Percentiles rank a stretch among this genome's conserved stretches.
phyloP scores from a whole-genome alignment of 768 basidiomycete genomes.

The Mrakia gelida region DNA sequence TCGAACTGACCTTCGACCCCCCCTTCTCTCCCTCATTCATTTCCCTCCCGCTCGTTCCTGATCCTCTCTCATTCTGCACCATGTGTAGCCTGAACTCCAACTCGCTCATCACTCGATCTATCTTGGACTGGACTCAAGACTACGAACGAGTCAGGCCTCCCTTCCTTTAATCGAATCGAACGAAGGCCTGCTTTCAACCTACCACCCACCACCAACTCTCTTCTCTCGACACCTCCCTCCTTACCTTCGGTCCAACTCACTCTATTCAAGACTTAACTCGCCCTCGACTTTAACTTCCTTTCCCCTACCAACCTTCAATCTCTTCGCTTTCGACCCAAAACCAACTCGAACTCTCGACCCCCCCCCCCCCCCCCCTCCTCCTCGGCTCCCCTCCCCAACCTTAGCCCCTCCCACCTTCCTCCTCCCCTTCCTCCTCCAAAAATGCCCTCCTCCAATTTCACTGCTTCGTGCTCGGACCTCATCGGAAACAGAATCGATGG shows the following conservation, averaged over 20 bases:
- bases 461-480: slow-evolving; percentile 39
- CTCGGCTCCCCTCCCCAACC: background rate
- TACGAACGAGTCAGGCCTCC: background rate
- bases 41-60: background rate
- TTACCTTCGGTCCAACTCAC: background rate
- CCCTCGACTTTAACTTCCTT: background rate
- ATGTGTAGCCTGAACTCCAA: background rate
- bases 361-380: background rate
- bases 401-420: background rate
- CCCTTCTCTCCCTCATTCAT: background rate
- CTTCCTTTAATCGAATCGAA: background rate
- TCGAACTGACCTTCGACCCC: no score
- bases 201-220: background rate
- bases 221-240: background rate
- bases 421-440: background rate
- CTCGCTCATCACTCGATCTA: background rate
- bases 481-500: slow-evolving; percentile 76
- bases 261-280: background rate
- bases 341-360: background rate
- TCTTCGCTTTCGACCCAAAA: background rate
- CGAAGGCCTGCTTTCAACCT: background rate
- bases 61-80: background rate
- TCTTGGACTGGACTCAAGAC: background rate
- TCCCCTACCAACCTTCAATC: background rate
- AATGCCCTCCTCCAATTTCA: slow-evolving; percentile 23